Evolutionary conservation across 495 filamentous ascomycete genomes (phyloP).

Genomic region (Parathielavia appendiculata): DNA sequence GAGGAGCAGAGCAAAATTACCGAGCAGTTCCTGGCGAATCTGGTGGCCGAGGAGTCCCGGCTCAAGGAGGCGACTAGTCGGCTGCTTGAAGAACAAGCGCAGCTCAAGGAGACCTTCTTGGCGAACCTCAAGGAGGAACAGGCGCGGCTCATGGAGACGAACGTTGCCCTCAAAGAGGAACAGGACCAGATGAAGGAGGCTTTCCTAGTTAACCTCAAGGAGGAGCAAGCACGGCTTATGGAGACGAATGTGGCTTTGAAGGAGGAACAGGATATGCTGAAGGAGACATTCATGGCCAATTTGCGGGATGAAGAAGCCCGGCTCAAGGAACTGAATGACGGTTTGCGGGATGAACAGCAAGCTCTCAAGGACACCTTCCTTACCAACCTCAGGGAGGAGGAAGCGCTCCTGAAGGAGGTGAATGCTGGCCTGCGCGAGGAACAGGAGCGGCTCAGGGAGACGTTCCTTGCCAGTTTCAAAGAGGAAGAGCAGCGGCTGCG

Average conservation of each 20-base stretch:
- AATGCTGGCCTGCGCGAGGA: constrained; percentile 50
- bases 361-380: constrained; percentile 66
- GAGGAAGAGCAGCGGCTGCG: constrained; percentile 25
- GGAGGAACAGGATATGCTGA: constrained; percentile 28
- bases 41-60: constrained; percentile 25
- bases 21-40: constrained; percentile 25
- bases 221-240: constrained; percentile 62
- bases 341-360: constrained; percentile 65
- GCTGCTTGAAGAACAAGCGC: constrained; percentile 17
- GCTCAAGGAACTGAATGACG: constrained; percentile 31
- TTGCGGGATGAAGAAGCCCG: constrained; percentile 28
- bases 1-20: constrained; percentile 44
- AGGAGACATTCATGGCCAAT: constrained; percentile 21
- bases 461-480: constrained; percentile 28
- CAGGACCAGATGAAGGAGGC: constrained; percentile 40
- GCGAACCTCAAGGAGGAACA: constrained; percentile 27
- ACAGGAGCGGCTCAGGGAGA: constrained; percentile 36
- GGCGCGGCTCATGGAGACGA: constrained; percentile 21
- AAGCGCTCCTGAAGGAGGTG: constrained; percentile 61
- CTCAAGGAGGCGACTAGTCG: constrained; percentile 20
- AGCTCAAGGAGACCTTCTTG: constrained; percentile 23
- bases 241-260: constrained; percentile 25
- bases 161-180: constrained; percentile 23
- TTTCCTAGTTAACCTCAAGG: constrained; percentile 53
- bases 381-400: constrained; percentile 58